These are phyloP conservation scores for Paecilomyces formosus DNA, from an alignment of 2,329 filamentous ascomycete genomes.

Conservation along the genomic window DNA sequence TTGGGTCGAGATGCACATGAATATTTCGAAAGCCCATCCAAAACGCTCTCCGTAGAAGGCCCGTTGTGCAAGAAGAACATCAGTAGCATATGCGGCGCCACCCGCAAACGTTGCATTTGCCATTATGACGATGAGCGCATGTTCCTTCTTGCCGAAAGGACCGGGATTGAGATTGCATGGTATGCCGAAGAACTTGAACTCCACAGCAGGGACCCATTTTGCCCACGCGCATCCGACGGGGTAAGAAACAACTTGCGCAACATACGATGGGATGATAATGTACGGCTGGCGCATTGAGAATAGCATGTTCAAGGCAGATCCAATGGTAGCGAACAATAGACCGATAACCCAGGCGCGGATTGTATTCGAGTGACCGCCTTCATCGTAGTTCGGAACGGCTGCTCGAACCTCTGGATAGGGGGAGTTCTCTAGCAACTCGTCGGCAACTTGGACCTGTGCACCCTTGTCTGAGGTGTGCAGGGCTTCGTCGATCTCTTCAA, in stretches of 20 bases:
- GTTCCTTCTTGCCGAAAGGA: slow-evolving; percentile 42
- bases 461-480: slow-evolving; percentile 49
- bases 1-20: slow-evolving; percentile 62
- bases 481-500: slow-evolving; percentile 54
- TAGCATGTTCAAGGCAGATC: slow-evolving; percentile 55
- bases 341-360: slow-evolving; percentile 59
- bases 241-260: slow-evolving; percentile 56
- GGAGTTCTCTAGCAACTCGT: slow-evolving; percentile 57
- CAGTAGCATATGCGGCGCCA: slow-evolving; percentile 60
- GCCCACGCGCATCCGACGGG: slow-evolving; percentile 40
- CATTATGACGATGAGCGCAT: slow-evolving; percentile 40
- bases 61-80: slow-evolving; percentile 63
- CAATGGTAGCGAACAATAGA: slow-evolving; percentile 53
- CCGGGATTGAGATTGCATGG: slow-evolving; percentile 36
- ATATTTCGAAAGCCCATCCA: slow-evolving; percentile 58
- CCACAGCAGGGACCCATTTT: slow-evolving; percentile 27
- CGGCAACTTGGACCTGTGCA: slow-evolving; percentile 51
- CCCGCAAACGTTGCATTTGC: slow-evolving; percentile 61
- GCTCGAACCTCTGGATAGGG: slow-evolving; percentile 62
- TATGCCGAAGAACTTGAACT: slow-evolving; percentile 29
- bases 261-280: slow-evolving; percentile 54
- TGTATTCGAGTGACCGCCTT: slow-evolving; percentile 58
- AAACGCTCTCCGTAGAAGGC: slow-evolving; percentile 67
- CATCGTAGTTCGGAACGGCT: slow-evolving; percentile 57
- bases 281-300: slow-evolving; percentile 52